Conservation (phyloP, 2,329 filamentous ascomycete species). For the Fusarium nelsonii region DNA sequence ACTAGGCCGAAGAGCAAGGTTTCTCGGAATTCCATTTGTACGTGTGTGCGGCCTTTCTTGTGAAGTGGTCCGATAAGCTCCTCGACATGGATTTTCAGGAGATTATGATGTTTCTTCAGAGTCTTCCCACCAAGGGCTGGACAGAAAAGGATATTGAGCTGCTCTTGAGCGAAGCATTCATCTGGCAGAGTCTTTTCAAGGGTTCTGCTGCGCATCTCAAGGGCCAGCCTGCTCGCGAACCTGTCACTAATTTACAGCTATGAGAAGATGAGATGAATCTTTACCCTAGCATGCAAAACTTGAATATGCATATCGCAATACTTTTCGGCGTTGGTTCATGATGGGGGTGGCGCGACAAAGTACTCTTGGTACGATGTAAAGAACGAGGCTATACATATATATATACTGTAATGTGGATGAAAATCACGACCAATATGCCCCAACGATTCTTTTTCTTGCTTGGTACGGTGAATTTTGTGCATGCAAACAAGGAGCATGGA, state of each 20-base stretch:
- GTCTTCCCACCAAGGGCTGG: constrained; percentile 91
- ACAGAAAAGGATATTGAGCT: constrained; percentile 98
- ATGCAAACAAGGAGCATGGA: not conserved
- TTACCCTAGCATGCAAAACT: not conserved
- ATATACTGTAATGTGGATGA: constrained; percentile 43
- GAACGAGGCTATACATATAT: constrained; percentile 30
- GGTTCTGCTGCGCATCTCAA: constrained; percentile 91
- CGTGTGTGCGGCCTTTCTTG: constrained; percentile 96
- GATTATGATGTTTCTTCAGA: constrained; percentile 99
- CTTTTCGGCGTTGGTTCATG: constrained; percentile 19
- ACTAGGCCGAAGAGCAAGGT: constrained; percentile 94
- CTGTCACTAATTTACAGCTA: constrained; percentile 55
- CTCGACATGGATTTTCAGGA: constrained; percentile 98
- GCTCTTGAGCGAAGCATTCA: constrained; percentile 94
- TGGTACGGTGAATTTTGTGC: not conserved
- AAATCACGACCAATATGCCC: constrained; percentile 19
- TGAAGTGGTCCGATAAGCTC: constrained; percentile 97
- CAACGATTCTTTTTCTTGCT: constrained; percentile 2
- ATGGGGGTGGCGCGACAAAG: constrained; percentile 2
- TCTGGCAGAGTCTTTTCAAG: constrained; percentile 98
- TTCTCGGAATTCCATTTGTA: constrained; percentile 99
- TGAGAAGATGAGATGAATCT: constrained; percentile 39
- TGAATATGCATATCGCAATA: constrained; percentile 11
- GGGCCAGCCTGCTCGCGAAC: constrained; percentile 58
- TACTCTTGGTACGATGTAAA: constrained; percentile 9